Conservation (phyloP, 371 early-diverging fungal genomes). For the Circinella minor region DNA sequence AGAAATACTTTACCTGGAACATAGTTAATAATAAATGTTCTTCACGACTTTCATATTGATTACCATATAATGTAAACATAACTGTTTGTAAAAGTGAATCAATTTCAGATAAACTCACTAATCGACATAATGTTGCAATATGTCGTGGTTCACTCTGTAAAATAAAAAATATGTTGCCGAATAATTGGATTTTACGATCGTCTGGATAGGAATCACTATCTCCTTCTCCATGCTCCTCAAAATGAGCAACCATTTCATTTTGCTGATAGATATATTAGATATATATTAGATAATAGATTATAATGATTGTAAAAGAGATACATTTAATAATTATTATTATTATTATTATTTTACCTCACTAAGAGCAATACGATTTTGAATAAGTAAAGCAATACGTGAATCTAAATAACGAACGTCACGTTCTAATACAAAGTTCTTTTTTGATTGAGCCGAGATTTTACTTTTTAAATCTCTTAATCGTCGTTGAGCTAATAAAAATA, state of each 20-base stretch:
- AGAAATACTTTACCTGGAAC: constrained; percentile 77
- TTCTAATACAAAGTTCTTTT: constrained; percentile 94
- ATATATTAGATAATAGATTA: no score
- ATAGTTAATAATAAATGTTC: constrained; percentile 93
- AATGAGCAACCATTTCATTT: constrained; percentile 75
- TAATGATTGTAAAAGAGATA: no score
- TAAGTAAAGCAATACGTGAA: constrained; percentile 90
- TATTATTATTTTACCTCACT: constrained; percentile 73
- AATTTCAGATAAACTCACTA: constrained; percentile 88
- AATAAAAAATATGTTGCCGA: constrained; percentile 93
- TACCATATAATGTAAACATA: constrained; percentile 96
- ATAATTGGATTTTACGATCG: constrained; percentile 84
- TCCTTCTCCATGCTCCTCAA: constrained; percentile 76
- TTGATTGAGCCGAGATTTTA: constrained; percentile 91
- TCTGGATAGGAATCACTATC: constrained; percentile 77
- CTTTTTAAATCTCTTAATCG: constrained; percentile 85
- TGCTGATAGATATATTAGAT: constrained; percentile 49
- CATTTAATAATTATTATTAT: no score
- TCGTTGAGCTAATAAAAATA: constrained; percentile 70
- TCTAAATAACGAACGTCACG: constrained; percentile 94
- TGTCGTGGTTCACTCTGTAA: constrained; percentile 93
- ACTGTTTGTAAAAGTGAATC: constrained; percentile 93
- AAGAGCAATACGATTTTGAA: constrained; percentile 92
- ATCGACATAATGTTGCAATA: constrained; percentile 83
- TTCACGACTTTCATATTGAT: constrained; percentile 95